Evolutionary conservation across 2,329 filamentous ascomycete genomes (phyloP).

Genomic region (Ilyonectria destructans): DNA sequence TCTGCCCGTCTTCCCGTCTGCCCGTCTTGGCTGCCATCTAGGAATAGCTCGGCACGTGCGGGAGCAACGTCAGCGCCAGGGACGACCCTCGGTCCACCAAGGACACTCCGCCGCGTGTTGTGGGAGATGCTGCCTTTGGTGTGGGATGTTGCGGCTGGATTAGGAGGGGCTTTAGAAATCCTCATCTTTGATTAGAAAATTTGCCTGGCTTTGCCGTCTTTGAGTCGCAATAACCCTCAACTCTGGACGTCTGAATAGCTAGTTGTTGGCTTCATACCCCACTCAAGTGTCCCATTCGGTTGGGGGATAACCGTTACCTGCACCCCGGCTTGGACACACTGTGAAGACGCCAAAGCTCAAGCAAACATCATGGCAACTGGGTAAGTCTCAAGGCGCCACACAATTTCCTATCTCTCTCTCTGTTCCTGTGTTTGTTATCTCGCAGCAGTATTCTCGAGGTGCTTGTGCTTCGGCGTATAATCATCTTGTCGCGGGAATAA

Average conservation of each 20-base stretch:
- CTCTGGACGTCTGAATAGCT: neutral
- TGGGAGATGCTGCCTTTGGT: neutral
- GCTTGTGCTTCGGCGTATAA: neutral
- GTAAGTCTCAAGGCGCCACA: constrained; percentile 15
- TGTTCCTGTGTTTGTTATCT: neutral
- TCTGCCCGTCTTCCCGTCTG: neutral
- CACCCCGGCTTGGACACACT: constrained; percentile 9
- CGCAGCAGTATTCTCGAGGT: neutral
- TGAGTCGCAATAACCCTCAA: neutral
- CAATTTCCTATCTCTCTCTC: neutral
- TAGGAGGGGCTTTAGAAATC: too few relatives aligned
- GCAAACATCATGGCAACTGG: constrained; percentile 22
- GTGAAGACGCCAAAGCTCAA: constrained; percentile 17
- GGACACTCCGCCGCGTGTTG: constrained; percentile 7
- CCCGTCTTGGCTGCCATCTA: neutral
- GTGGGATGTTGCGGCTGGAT: neutral
- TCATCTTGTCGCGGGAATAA: neutral
- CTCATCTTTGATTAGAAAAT: neutral
- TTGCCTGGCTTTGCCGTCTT: neutral
- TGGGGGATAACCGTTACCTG: neutral
- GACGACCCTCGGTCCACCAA: constrained; percentile 23
- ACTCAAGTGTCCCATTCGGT: neutral
- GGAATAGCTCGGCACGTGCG: constrained; percentile 21
- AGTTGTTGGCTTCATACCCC: neutral
- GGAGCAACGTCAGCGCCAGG: constrained; percentile 11